These are phyloP conservation scores for Debaryomyces tyrocola DNA, from an alignment of 805 yeast genomes.

Conservation along the genomic window DNA sequence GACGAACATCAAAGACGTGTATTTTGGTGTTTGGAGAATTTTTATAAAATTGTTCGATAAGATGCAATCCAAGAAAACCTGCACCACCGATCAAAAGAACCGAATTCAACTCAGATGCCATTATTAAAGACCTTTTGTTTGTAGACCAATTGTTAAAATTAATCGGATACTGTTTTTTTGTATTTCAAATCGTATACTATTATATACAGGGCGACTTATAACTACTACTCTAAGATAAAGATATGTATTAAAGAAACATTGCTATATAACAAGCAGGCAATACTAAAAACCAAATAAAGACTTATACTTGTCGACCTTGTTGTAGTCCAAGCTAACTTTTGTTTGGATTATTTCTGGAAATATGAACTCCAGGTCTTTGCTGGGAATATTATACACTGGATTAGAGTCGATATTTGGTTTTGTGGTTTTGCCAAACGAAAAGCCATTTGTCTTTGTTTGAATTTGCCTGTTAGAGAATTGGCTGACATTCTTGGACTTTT, in stretches of 20 bases:
- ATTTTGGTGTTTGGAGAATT: slow-evolving; percentile 67
- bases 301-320: slow-evolving; percentile 26
- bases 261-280: not conserved
- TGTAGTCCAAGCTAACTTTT: slow-evolving; percentile 19
- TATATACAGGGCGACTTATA: no score
- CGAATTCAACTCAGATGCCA: slow-evolving; percentile 32
- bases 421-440: not conserved
- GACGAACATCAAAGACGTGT: slow-evolving; percentile 89
- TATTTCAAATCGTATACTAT: no score
- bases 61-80: slow-evolving; percentile 90
- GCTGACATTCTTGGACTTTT: not conserved
- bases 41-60: slow-evolving; percentile 79
- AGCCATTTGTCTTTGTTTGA: not conserved
- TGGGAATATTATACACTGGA: not conserved
- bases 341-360: slow-evolving; percentile 25
- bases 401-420: not conserved
- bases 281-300: slow-evolving; percentile 24
- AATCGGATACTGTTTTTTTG: no score
- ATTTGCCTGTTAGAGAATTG: not conserved
- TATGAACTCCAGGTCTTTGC: slow-evolving; percentile 6
- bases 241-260: no score
- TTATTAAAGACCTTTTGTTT: not conserved
- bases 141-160: not conserved
- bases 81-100: slow-evolving; percentile 94
- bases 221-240: no score